phyloP scores from a whole-genome alignment of 2,329 filamentous ascomycete species.

The Coleophoma eucalyptorum region DNA sequence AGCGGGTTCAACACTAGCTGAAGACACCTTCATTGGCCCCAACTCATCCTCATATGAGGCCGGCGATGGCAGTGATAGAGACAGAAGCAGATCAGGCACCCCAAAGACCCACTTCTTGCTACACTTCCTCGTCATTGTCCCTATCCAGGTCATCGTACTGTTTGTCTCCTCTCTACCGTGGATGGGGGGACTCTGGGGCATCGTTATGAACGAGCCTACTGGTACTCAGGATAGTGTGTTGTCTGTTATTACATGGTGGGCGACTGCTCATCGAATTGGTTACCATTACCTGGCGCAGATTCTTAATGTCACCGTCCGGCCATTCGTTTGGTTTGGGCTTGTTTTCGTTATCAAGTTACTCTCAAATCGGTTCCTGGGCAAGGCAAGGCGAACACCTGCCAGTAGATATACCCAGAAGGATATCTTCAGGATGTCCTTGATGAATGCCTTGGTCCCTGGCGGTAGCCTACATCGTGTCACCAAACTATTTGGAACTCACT shows the following conservation, averaged over 20 bases:
- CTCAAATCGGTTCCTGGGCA: constrained; percentile 37
- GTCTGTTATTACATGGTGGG: constrained; percentile 45
- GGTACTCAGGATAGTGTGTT: constrained; percentile 31
- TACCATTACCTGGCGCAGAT: constrained; percentile 46
- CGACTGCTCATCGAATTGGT: constrained; percentile 38
- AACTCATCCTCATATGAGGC: constrained; percentile 56
- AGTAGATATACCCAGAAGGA: constrained; percentile 30
- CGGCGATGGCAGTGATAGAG: constrained; percentile 40
- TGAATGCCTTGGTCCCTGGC: constrained; percentile 40
- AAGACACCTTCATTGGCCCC: constrained; percentile 47
- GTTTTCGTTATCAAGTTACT: constrained; percentile 35
- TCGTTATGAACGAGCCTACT: constrained; percentile 35
- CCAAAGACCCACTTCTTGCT: constrained; percentile 42
- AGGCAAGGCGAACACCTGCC: constrained; percentile 28
- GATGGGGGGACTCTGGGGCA: constrained; percentile 39
- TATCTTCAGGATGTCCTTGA: constrained; percentile 39
- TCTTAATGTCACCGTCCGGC: constrained; percentile 24
- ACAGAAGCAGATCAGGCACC: constrained; percentile 38
- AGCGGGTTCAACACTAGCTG: constrained; percentile 43
- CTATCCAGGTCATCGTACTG: constrained; percentile 35
- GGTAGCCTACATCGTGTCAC: constrained; percentile 43
- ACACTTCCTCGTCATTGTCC: constrained; percentile 36
- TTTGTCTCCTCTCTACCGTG: constrained; percentile 42
- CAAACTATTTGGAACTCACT: constrained; percentile 48
- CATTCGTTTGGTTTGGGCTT: constrained; percentile 9